phyloP scores from a whole-genome alignment of 2,329 filamentous ascomycete species.

The Xylariaceae sp. region DNA sequence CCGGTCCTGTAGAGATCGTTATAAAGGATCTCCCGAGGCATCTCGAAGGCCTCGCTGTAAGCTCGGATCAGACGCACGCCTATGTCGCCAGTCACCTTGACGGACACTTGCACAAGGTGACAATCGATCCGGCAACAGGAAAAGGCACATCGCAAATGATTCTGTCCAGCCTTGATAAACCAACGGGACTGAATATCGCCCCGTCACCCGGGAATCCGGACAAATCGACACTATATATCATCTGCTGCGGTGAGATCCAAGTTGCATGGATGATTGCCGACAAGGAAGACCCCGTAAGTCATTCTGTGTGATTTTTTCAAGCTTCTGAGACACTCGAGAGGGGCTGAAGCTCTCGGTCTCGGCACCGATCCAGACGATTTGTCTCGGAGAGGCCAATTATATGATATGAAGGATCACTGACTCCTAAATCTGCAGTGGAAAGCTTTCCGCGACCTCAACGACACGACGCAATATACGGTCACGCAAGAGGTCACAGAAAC shows the following conservation, averaged over 20 bases:
- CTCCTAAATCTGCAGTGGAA: no score
- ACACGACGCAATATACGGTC: no score
- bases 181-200: conserved; percentile 25
- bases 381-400: no score
- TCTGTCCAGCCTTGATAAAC: conserved; percentile 26
- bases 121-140: conserved; percentile 20
- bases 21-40: conserved; percentile 23
- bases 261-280: conserved; percentile 13
- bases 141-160: conserved; percentile 17
- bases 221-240: conserved; percentile 25
- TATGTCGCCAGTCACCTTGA: conserved; percentile 28
- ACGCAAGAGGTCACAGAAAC: no score
- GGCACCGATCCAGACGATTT: no score
- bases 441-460: no score
- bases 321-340: neutral
- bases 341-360: no score
- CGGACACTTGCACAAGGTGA: conserved; percentile 24
- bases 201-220: conserved; percentile 8
- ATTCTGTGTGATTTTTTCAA: neutral
- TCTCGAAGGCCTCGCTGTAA: conserved; percentile 27
- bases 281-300: neutral
- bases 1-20: conserved; percentile 23
- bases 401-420: no score
- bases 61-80: conserved; percentile 19
- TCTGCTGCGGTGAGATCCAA: conserved; percentile 28